Evolutionary conservation across 2,329 filamentous ascomycete genomes (phyloP).

Genomic region (Aspergillus versicolor): DNA sequence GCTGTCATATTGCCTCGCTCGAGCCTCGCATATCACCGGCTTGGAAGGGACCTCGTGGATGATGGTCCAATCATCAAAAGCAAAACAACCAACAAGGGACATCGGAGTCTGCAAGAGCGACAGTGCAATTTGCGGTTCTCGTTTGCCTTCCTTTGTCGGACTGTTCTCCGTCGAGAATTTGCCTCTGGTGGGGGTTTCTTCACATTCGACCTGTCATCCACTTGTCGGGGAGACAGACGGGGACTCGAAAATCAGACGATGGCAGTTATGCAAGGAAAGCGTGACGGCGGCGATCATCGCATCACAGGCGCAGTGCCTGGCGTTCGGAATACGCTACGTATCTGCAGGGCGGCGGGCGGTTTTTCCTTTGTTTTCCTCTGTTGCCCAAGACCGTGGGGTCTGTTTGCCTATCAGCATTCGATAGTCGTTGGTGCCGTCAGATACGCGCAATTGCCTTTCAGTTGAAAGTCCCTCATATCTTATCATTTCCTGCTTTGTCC

Average conservation of each 20-base stretch:
- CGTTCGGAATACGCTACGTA: neutral
- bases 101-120: neutral
- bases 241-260: slow-evolving; percentile 9
- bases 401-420: too few relatives aligned
- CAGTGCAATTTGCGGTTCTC: neutral
- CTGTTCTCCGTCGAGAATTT: neutral
- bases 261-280: neutral
- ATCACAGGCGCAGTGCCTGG: neutral
- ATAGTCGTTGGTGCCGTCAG: neutral
- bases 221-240: neutral
- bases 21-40: slow-evolving; percentile 1
- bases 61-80: neutral
- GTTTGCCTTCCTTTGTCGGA: neutral
- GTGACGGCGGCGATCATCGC: neutral
- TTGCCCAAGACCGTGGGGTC: too few relatives aligned
- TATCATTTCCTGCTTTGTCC: neutral
- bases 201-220: slow-evolving; percentile 6
- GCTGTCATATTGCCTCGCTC: slow-evolving; percentile 13
- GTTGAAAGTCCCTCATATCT: neutral
- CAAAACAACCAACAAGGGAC: neutral
- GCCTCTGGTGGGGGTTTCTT: neutral
- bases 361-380: neutral
- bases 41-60: neutral
- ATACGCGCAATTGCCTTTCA: neutral
- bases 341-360: neutral